Conservation (phyloP, 306 rosid genomes). For the Vigna reflexopilosa region DNA sequence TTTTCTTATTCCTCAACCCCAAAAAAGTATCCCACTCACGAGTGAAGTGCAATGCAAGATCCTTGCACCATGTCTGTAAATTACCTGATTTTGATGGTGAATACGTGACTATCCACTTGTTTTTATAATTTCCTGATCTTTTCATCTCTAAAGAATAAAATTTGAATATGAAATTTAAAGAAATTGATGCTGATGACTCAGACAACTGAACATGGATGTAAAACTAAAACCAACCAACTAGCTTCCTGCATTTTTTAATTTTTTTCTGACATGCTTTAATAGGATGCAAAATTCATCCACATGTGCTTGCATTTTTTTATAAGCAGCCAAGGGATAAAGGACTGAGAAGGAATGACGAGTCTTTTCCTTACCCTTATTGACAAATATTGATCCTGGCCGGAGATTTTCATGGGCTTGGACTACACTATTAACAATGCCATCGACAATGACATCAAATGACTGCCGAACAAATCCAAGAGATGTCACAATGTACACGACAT, state of each 20-base stretch:
- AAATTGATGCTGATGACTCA: background rate
- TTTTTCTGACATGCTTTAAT: slow-evolving; percentile 35
- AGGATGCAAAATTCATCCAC: slow-evolving; percentile 1
- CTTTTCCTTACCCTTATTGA: slow-evolving; percentile 71
- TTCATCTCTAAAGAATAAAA: background rate
- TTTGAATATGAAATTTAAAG: background rate
- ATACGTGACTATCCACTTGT: background rate
- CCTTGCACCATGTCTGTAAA: background rate
- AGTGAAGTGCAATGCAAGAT: background rate
- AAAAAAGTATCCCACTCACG: background rate
- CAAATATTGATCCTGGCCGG: slow-evolving; percentile 83
- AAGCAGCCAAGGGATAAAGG: slow-evolving; percentile 30
- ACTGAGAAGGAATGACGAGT: background rate
- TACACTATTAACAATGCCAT: slow-evolving; percentile 88
- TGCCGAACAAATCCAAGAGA: slow-evolving; percentile 96
- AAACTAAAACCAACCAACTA: slow-evolving; percentile 13
- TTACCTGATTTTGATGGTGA: background rate
- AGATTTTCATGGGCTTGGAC: slow-evolving; percentile 87
- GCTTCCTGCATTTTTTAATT: slow-evolving; percentile 26
- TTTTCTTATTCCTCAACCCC: background rate
- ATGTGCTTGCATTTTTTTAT: background rate
- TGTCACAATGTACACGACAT: slow-evolving; percentile 82
- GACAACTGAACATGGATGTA: slow-evolving; percentile 12
- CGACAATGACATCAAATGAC: slow-evolving; percentile 89
- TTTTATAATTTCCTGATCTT: background rate